Percentiles rank a stretch among this genome's conserved stretches.
These are phyloP conservation scores for Discostella pseudostelligera DNA, from an alignment of 108 stramenopile species.

Conservation along the genomic window DNA sequence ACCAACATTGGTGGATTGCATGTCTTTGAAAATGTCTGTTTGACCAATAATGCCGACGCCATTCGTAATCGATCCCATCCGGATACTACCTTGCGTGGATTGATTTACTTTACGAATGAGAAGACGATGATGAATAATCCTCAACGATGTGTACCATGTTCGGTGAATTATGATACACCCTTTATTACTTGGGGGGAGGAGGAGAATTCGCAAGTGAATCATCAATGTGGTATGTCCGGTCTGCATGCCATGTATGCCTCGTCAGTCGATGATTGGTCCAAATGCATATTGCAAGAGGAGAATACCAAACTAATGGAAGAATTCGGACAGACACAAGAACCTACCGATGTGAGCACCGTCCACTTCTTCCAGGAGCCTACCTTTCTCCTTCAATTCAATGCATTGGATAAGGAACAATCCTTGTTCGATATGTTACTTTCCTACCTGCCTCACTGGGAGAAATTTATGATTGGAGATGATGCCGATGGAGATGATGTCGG, in stretches of 20 bases:
- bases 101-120: slow-evolving; percentile 39
- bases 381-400: slow-evolving; percentile 38
- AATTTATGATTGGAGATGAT: not conserved
- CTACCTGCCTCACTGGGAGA: slow-evolving; percentile 33
- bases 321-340: slow-evolving; percentile 32
- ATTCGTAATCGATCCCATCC: slow-evolving; percentile 8
- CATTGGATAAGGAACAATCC: slow-evolving; percentile 27
- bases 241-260: slow-evolving; percentile 43
- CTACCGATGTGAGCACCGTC: slow-evolving; percentile 20
- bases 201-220: no score
- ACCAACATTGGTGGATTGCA: slow-evolving; percentile 26
- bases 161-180: not conserved
- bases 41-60: slow-evolving; percentile 37
- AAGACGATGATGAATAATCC: slow-evolving; percentile 5
- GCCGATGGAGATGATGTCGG: not conserved
- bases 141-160: slow-evolving; percentile 36
- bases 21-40: slow-evolving; percentile 35
- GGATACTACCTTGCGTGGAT: slow-evolving; percentile 22
- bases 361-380: slow-evolving; percentile 40
- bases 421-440: slow-evolving; percentile 41
- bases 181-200: no score
- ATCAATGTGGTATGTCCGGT: slow-evolving; percentile 41
- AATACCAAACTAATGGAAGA: slow-evolving; percentile 25
- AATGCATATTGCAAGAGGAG: slow-evolving; percentile 24
- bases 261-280: slow-evolving; percentile 39